Conservation (phyloP, 148 eudicot species). For the Rhododendron ferrugineum region DNA sequence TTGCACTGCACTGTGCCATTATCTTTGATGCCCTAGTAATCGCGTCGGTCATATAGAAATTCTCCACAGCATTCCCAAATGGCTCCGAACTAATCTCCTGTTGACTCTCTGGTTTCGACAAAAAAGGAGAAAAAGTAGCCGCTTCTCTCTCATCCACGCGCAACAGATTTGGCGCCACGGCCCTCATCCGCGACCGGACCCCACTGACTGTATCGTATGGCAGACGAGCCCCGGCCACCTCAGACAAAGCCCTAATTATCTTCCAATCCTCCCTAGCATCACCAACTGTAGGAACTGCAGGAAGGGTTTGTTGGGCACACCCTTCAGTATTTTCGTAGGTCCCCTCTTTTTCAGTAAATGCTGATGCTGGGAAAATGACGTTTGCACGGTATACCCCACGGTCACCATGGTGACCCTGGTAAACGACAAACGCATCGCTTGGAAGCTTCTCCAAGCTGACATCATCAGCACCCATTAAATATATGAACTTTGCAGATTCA, state of each 20-base stretch:
- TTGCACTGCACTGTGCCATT: slow-evolving; percentile 92
- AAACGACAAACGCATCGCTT: slow-evolving; percentile 82
- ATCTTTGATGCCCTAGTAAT: slow-evolving; percentile 97
- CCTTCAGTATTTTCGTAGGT: slow-evolving; percentile 90
- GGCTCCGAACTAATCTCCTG: slow-evolving; percentile 43
- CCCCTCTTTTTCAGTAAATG: slow-evolving; percentile 89
- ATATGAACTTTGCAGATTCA: slow-evolving; percentile 76
- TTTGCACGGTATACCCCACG: slow-evolving; percentile 83
- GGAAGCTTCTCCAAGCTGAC: slow-evolving; percentile 63
- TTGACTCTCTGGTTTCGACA: slow-evolving; percentile 48
- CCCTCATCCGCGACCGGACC: slow-evolving; percentile 57
- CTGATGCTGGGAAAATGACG: slow-evolving; percentile 84
- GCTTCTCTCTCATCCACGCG: slow-evolving; percentile 69
- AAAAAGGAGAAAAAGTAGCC: slow-evolving; percentile 51
- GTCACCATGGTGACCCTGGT: slow-evolving; percentile 99
- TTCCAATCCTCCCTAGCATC: slow-evolving; percentile 99
- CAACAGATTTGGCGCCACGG: slow-evolving; percentile 83
- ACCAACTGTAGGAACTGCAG: slow-evolving; percentile 95
- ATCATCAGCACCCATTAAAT: slow-evolving; percentile 97
- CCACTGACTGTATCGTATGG: slow-evolving; percentile 64
- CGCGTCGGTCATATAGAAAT: slow-evolving; percentile 92
- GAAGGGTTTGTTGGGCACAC: slow-evolving; percentile 69
- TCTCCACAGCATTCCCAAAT: slow-evolving; percentile 61
- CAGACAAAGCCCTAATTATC: slow-evolving; percentile 82
- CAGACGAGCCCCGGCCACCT: slow-evolving; percentile 60